Evolutionary conservation across 148 eudicot species (phyloP), one percentile per base, ranked within the genome.

Genomic region (Vaccinium myrtillus): DNA sequence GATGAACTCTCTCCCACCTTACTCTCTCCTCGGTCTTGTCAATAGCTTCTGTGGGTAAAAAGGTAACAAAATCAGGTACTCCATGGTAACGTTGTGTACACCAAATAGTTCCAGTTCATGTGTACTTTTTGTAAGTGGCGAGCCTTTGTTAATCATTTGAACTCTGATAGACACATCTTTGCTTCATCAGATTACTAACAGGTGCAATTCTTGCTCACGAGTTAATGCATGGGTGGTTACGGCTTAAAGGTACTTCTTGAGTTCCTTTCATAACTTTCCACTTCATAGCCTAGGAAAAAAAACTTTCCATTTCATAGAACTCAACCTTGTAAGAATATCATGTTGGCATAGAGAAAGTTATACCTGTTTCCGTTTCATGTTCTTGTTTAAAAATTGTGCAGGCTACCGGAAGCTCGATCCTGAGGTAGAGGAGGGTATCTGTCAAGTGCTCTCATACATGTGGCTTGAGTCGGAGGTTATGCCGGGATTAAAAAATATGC

Each of bases 201-300:
- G 99, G 98, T 79, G 98, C 99, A 84, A 97, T 97, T 85, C 96
- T 97, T 83, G 97, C 99, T 70, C 99, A 97, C 51, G 99, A 97
- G 86, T 63, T 97, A 81, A 97, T 97, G 99, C 99, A 95, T 75
- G 97, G 94, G 54, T 97, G 99, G 99, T 83, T 97, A 88, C 99
- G 98, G n/a, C 98, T 97, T 55, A 93, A 92, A 84, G 99, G 99
- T 96, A 86, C 46, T 30, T 78, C 46, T 43, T 19, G 39, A 30
- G 19, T 46, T 80, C 30, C 27, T 55, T 75, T 25, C 50, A 23
- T 36, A 8, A 49, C 51, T 53, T 32, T 56, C 58, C 80, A 13
- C 18, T 56, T 18, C 50, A 23, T 25, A 27, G 46, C 46, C 6
- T 43, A 43, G 46, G 5, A 43, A 43, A 43, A 43, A 43, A 43